Base-by-base conservation (phyloP, 306 rosid genomes). In the Lagenaria siceraria region DNA sequence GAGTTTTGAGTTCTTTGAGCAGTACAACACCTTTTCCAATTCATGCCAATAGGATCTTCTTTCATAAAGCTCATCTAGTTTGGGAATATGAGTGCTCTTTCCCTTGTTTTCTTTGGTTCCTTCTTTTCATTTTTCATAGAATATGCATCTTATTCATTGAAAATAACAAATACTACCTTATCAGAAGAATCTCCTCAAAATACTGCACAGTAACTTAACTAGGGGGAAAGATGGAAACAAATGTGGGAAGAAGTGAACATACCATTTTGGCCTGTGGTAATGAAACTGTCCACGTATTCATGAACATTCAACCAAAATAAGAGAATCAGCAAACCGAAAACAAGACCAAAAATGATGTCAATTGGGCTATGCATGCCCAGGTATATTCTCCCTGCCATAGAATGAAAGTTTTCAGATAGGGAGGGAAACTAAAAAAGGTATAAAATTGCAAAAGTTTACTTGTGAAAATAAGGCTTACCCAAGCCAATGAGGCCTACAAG, bases 351-450 rank as follows among this genome's bases (percentile, higher is more conserved):
- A 43, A 90, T 76, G 80, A 96, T 24, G 85, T 96, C 99, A 68
- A 92, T 53, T 77, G 90, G 54, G 77, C 98, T 96, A 89, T 96
- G 99, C 99, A 96, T 92, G 65, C 99, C 99, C 19, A 96, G 98
- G 85, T 92, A 92, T 75, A 96, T 85, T 90, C 99, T 96, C 81
- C 96, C 98, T 96, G 52, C 84, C 85, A 85, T 61, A 73, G 72
- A 73, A 62, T 81, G 65, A 78, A 62, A 73, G 83, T 29, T 35
- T 60, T 74, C 18, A 78, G 53, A 71, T 84, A 71, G 74, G 74
- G 65, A 31, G 72, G 43, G 40, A 73, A 65, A 71, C 43, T 27
- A 31, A 13, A 77, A 52, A 82, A 85, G 48, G 79, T 42, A 72
- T 64, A 60, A 72, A 61, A 74, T 60, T 46, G 31, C 63, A 61